Evolutionary conservation across 2,329 filamentous ascomycete species (phyloP), one percentile per base, ranked within the genome.

Genomic region (Phaeomoniella chlamydospora): DNA sequence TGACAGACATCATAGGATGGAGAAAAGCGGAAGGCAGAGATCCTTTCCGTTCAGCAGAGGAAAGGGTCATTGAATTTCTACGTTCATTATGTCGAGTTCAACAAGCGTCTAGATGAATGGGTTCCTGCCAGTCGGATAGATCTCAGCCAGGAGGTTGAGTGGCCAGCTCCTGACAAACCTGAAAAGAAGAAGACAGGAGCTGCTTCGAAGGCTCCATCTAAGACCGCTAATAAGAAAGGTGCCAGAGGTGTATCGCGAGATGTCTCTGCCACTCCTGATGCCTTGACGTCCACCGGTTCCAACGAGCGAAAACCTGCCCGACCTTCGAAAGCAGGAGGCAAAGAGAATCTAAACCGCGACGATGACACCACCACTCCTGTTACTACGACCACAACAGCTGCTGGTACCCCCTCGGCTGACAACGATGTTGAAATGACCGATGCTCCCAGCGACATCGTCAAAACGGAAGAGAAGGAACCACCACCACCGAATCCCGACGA

Each of bases 1-100:
- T 19, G 9, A 18, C 13, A 11, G 4, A 12, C n/a, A 17, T 12
- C 5, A 9, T 47, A 78, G 73, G 73, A 94, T 57, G 85, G 85
- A 41, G 77, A 87, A 51, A 72, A 81, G 42, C 79, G 90, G 48
- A 86, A 90, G 62, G 90, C 90, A 48, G 90, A 98, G 57, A 94
- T 98, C 43, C 65, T 98, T n/a, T 90, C 85, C 40, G 92, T 96
- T 48, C 80, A 83, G 52, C 83, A 87, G 40, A 81, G 83, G 15
- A 92, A 92, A 58, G 88, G 84, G 50, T 79, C 81, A 12, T 80
- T 84, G 29, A 81, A 83, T 37, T 94, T 88, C 53, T 94, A 94
- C 58, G 92, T 93, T 50, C 93, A 96, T 57, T 96, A 94, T 56
- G 85, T 94, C 53, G 92, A 93, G 51, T 96, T 94, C 72, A 96